Evolutionary conservation across 2,329 filamentous ascomycete genomes (phyloP).

Genomic region (Cladophialophora exuberans): DNA sequence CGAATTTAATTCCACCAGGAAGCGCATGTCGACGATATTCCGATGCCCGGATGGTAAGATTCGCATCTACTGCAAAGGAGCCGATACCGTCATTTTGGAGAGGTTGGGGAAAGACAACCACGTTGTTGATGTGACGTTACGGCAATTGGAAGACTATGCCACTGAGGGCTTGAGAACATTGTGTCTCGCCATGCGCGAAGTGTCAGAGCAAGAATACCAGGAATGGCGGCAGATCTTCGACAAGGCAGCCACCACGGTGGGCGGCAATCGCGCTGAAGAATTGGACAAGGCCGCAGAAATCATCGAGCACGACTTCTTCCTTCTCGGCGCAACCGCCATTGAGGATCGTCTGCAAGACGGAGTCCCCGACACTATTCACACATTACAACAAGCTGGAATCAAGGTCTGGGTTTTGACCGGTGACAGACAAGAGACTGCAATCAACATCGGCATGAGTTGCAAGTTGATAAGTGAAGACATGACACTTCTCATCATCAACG

Average conservation of each 20-base stretch:
- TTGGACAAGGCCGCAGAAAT: slow-evolving; percentile 96
- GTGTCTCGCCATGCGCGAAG: slow-evolving; percentile 90
- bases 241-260: slow-evolving; percentile 83
- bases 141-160: slow-evolving; percentile 97
- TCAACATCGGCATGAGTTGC: slow-evolving; percentile 99
- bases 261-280: slow-evolving; percentile 90
- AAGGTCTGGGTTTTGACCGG: slow-evolving; percentile 99
- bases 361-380: slow-evolving; percentile 97
- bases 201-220: slow-evolving; percentile 84
- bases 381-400: slow-evolving; percentile 92
- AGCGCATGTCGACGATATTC: slow-evolving; percentile 97
- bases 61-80: slow-evolving; percentile 91
- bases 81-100: slow-evolving; percentile 96
- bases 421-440: slow-evolving; percentile 96
- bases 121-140: slow-evolving; percentile 83
- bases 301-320: slow-evolving; percentile 87
- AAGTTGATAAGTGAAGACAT: slow-evolving; percentile 98
- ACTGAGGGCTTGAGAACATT: slow-evolving; percentile 93
- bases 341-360: slow-evolving; percentile 97
- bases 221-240: slow-evolving; percentile 89
- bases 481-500: slow-evolving; percentile 95
- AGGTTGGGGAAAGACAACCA: slow-evolving; percentile 81
- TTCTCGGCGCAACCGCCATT: slow-evolving; percentile 94
- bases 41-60: slow-evolving; percentile 95
- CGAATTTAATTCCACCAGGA: slow-evolving; percentile 97